Conservation (phyloP, 306 rosid genomes). For the Casuarina glauca region DNA sequence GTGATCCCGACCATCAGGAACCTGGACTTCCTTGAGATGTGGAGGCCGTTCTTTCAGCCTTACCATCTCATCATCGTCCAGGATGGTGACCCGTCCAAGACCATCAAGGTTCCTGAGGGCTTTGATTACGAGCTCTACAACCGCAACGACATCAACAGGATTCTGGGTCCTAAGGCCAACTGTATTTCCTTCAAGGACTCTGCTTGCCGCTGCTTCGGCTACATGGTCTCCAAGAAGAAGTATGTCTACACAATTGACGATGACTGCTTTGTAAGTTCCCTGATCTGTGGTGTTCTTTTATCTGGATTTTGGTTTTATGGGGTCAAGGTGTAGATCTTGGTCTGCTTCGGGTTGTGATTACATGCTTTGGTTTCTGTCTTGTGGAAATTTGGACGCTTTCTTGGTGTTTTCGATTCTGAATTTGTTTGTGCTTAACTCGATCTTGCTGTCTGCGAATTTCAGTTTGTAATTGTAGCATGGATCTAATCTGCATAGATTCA, state of each 20-base stretch:
- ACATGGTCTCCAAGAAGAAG: constrained; percentile 94
- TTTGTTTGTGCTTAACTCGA: neutral
- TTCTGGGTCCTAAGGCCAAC: constrained; percentile 71
- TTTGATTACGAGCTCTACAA: constrained; percentile 84
- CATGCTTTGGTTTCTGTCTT: neutral
- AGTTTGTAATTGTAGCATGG: neutral
- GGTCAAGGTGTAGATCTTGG: neutral
- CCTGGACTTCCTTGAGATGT: constrained; percentile 88
- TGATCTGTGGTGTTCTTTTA: neutral
- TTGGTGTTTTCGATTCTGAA: neutral
- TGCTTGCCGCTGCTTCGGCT: constrained; percentile 93
- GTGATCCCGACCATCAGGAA: constrained; percentile 88
- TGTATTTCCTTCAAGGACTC: constrained; percentile 95
- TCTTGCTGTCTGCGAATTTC: neutral
- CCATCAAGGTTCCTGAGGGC: constrained; percentile 74
- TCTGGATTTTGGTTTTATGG: neutral
- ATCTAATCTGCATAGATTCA: neutral
- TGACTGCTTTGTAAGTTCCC: constrained; percentile 77
- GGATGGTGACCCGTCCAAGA: constrained; percentile 85
- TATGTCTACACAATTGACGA: constrained; percentile 89
- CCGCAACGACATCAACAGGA: constrained; percentile 74
- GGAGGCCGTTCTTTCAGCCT: constrained; percentile 80
- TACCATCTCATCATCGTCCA: constrained; percentile 87
- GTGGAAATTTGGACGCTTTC: neutral
- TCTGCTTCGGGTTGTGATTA: neutral